Conservation (phyloP, 305 asterid genomes). For the Euphrasia arctica region DNA sequence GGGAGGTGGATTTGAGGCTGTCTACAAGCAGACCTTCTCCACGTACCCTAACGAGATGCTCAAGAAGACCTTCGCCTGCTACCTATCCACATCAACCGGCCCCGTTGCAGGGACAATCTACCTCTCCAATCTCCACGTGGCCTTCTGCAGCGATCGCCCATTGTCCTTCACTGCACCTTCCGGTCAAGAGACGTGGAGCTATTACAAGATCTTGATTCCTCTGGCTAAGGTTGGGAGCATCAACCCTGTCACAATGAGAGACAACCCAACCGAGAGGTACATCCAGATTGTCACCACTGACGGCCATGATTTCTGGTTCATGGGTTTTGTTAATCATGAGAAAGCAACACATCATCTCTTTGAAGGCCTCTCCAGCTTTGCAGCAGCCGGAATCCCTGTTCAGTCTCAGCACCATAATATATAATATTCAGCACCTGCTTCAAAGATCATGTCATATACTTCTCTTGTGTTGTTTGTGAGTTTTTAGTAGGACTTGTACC, state of each 20-base stretch:
- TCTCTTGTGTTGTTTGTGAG: constrained; percentile 1
- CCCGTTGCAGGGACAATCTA: constrained; percentile 46
- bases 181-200: constrained; percentile 42
- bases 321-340: constrained; percentile 46
- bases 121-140: constrained; percentile 33
- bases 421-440: constrained; percentile 9
- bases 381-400: constrained; percentile 32
- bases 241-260: constrained; percentile 38
- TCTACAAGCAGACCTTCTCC: constrained; percentile 38
- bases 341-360: constrained; percentile 41
- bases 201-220: constrained; percentile 47
- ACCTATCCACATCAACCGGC: constrained; percentile 44
- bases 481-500: not conserved
- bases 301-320: constrained; percentile 50
- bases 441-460: not conserved
- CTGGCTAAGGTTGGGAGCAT: constrained; percentile 34
- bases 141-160: constrained; percentile 46
- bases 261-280: constrained; percentile 33
- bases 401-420: constrained; percentile 20
- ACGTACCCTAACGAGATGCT: constrained; percentile 36
- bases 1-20: constrained; percentile 47
- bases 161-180: constrained; percentile 43
- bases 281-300: constrained; percentile 35
- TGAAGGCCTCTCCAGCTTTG: constrained; percentile 27
- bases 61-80: constrained; percentile 40